These are phyloP conservation scores for Hanseniaspora valbyensis DNA, from an alignment of 805 yeast genomes.

Conservation along the genomic window DNA sequence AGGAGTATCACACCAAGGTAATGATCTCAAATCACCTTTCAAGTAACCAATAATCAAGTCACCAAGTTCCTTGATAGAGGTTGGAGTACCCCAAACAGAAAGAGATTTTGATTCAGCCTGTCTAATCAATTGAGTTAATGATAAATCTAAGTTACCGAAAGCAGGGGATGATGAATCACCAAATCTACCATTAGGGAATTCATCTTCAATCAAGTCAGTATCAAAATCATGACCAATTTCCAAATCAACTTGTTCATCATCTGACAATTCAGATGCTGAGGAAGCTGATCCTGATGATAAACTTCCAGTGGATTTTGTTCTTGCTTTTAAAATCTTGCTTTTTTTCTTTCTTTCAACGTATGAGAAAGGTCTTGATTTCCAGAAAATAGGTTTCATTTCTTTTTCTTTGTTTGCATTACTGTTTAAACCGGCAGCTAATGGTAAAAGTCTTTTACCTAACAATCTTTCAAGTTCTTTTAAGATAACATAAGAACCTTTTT, in stretches of 20 bases:
- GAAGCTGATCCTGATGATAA: neutral
- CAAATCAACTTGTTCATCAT: neutral
- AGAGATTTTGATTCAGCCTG: slow-evolving; percentile 71
- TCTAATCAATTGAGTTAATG: slow-evolving; percentile 68
- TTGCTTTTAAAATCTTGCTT: slow-evolving; percentile 32
- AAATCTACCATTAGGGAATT: slow-evolving; percentile 97
- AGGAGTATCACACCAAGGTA: slow-evolving; percentile 96
- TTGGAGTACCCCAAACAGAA: slow-evolving; percentile 84
- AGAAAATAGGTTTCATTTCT: slow-evolving; percentile 85
- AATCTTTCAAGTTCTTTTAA: slow-evolving; percentile 51
- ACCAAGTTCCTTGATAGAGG: slow-evolving; percentile 45
- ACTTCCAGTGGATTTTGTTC: neutral
- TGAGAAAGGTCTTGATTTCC: slow-evolving; percentile 88
- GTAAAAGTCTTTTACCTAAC: slow-evolving; percentile 10
- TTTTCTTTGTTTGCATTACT: slow-evolving; percentile 50
- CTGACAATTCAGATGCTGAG: slow-evolving; percentile 10
- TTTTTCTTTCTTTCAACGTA: slow-evolving; percentile 80
- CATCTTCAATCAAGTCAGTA: slow-evolving; percentile 47
- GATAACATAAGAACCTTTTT: slow-evolving; percentile 79
- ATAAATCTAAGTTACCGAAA: slow-evolving; percentile 77
- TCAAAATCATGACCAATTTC: slow-evolving; percentile 14
- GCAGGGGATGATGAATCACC: slow-evolving; percentile 98
- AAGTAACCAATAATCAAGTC: slow-evolving; percentile 58
- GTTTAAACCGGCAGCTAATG: slow-evolving; percentile 5
- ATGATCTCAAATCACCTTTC: slow-evolving; percentile 54